Evolutionary conservation across 2,329 filamentous ascomycete species (phyloP), one percentile per base, ranked within the genome.

Genomic region (Xylariaceae sp.): DNA sequence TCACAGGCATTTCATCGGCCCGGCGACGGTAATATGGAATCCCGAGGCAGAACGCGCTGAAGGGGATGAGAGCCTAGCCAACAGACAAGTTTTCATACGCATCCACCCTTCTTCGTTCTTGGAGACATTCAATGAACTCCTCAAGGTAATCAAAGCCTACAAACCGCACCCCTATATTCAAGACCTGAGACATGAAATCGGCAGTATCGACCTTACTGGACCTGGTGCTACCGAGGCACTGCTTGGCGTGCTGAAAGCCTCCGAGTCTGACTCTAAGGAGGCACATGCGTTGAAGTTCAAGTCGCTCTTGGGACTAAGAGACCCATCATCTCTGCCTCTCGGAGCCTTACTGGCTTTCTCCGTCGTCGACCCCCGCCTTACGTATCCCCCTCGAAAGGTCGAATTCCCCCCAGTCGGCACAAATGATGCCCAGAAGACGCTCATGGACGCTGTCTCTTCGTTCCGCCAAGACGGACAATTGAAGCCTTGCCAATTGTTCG

Each of bases 81-180:
- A 17, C 31, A 69, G 71, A 68, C 75, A 79, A 14, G 66, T 89
- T 1, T 83, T 93, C 50, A 70, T 97, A 47, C 80, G 92, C 49
- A 73, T 93, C 1, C 93, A 97, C 67, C 94, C 94, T 2, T 87
- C 91, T 17, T 87, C 88, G 6, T 93, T 90, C 62, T 71, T 84
- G 1, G 81, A 88, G 60, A 68, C 86, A 0, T 91, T 89, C 75
- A 75, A 83, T 18, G 78, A 87, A 54, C 68, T 90, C 2, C 62
- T 84, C 14, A 74, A 75, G 2, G 68, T 84, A 1, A 74, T 75
- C 16, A 86, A 82, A 62, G 77, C 80, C 55, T 80, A 83, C 58
- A 84, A 77, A 38, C 86, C 86, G 1, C 73, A 75, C 5, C 75
- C 88, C 6, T 80, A 78, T 31, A 73, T 89, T 7, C 84, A 89